Percentiles rank a stretch among this genome's conserved stretches.
Evolutionary conservation across 2,329 filamentous ascomycete species (phyloP).

Genomic region (Biscogniauxia mediterranea): DNA sequence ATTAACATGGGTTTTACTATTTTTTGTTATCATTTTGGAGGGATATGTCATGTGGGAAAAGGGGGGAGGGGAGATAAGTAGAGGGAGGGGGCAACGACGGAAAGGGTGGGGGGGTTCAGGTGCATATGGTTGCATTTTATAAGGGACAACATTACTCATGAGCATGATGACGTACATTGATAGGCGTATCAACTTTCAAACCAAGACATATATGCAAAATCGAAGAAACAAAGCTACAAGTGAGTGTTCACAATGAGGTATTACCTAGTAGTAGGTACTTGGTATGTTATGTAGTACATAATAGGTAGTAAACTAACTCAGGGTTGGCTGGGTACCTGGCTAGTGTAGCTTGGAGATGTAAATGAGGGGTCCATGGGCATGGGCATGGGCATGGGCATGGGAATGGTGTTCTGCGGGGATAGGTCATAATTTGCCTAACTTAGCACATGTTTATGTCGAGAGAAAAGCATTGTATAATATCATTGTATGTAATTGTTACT

Average conservation of each 20-base stretch:
- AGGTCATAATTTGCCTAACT: too few species aligned
- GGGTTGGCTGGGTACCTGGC: too few species aligned
- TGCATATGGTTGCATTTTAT: not conserved
- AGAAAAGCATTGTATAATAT: too few species aligned
- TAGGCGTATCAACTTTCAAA: not conserved
- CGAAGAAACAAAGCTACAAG: not conserved
- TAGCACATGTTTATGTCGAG: too few species aligned
- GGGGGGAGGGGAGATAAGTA: not conserved
- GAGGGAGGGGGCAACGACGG: not conserved
- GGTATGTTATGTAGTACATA: too few species aligned
- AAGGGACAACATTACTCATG: not conserved
- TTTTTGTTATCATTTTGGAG: not conserved
- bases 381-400: too few species aligned
- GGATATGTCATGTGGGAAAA: not conserved
- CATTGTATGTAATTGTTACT: too few species aligned
- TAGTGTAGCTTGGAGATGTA: too few species aligned
- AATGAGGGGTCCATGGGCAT: too few species aligned
- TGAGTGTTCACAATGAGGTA: not conserved
- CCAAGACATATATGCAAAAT: not conserved
- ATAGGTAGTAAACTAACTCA: too few species aligned
- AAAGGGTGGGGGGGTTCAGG: not conserved
- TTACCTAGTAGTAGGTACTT: too few species aligned
- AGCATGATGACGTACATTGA: not conserved
- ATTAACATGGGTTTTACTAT: slow-evolving; percentile 18
- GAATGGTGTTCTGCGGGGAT: too few species aligned